phyloP scores from a whole-genome alignment of 768 basidiomycete genomes.

The Termitomyces sp. region DNA sequence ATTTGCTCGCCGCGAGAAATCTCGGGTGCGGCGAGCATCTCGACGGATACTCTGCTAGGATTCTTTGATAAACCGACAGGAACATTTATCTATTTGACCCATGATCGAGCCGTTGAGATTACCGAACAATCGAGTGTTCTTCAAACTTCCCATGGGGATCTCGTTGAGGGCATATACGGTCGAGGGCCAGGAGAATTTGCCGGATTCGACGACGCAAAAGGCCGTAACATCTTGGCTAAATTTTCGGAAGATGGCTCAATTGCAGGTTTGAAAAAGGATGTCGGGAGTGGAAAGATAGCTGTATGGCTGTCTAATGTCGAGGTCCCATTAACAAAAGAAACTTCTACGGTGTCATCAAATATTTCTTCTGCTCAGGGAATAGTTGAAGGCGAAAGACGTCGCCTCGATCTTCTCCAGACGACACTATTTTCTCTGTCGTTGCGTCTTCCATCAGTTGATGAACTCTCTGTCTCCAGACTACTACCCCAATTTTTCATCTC shows the following conservation, averaged over 20 bases:
- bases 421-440: constrained; percentile 33
- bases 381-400: constrained; percentile 20
- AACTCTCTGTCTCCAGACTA: constrained; percentile 31
- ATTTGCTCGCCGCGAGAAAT: constrained; percentile 33
- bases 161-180: constrained; percentile 26
- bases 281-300: constrained; percentile 47
- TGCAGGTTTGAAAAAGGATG: constrained; percentile 27
- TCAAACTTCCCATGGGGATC: constrained; percentile 17
- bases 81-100: constrained; percentile 26
- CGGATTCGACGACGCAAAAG: constrained; percentile 26
- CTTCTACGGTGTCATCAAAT: constrained; percentile 21
- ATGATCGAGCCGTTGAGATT: constrained; percentile 6
- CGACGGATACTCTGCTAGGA: constrained; percentile 27
- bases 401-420: constrained; percentile 24
- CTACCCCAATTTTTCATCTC: constrained; percentile 63
- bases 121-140: constrained; percentile 15
- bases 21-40: constrained; percentile 13
- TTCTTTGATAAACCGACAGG: constrained; percentile 33
- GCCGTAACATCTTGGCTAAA: constrained; percentile 27
- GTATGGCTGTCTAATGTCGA: constrained; percentile 62
- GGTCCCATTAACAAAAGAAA: constrained; percentile 40
- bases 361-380: constrained; percentile 10
- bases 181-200: constrained; percentile 20
- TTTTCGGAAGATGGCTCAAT: constrained; percentile 20
- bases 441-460: constrained; percentile 37